phyloP scores from a whole-genome alignment of 192 early-diverging fungal genomes.

The Rhizophagus sp. region DNA sequence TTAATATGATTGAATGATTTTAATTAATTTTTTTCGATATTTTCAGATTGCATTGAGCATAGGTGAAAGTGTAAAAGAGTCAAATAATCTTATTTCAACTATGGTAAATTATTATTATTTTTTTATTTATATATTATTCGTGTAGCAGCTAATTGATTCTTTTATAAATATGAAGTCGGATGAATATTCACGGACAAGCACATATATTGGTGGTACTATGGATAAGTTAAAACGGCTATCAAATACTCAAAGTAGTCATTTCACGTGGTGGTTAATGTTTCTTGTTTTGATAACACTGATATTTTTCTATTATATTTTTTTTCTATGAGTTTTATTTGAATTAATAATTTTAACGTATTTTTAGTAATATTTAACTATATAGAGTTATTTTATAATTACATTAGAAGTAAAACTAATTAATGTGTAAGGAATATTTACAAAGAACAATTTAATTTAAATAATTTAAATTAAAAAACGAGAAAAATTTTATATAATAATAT shows the following conservation, averaged over 20 bases:
- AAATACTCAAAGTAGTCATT: conserved; percentile 9
- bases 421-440: background rate
- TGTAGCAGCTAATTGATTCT: background rate
- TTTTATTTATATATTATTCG: background rate
- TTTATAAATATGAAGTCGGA: background rate
- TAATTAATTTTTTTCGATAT: background rate
- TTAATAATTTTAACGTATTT: no score
- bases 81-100: background rate
- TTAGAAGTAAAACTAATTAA: no score
- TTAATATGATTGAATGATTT: background rate
- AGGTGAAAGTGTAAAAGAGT: conserved; percentile 28
- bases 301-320: conserved; percentile 26
- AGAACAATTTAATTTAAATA: background rate
- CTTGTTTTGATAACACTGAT: conserved; percentile 21
- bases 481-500: no score
- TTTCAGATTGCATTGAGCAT: conserved; percentile 23
- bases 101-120: conserved; percentile 24
- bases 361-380: no score
- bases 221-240: conserved; percentile 16
- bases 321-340: background rate
- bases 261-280: conserved; percentile 9
- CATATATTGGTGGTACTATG: conserved; percentile 12
- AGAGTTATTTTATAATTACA: no score
- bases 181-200: conserved; percentile 13
- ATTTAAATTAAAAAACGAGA: no score